Conservation (phyloP, 176 grass and related monocot genomes). For the Zea luxurians region DNA sequence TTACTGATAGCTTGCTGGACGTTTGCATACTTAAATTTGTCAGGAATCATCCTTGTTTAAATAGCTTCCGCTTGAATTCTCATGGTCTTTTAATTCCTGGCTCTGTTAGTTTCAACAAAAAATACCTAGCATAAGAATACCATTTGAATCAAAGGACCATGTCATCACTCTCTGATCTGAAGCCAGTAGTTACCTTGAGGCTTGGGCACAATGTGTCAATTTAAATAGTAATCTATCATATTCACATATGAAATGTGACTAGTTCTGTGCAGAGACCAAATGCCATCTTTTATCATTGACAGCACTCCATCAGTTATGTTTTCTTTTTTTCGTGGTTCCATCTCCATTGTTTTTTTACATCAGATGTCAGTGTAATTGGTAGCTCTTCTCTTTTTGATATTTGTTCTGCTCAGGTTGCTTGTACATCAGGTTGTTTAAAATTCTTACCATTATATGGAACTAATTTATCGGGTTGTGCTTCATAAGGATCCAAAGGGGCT, state of each 20-base stretch:
- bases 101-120: neutral
- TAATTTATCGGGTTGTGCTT: conserved; percentile 41
- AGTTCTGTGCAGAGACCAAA: neutral
- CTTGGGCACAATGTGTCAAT: neutral
- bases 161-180: neutral
- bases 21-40: neutral
- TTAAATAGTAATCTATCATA: neutral
- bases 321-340: conserved; percentile 6
- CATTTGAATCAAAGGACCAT: neutral
- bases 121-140: conserved; percentile 4
- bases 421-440: neutral
- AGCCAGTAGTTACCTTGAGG: neutral
- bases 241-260: conserved; percentile 5
- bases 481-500: conserved; percentile 55
- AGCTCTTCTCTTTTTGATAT: conserved; percentile 25
- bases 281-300: conserved; percentile 20
- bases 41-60: neutral
- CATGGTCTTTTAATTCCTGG: conserved; percentile 5
- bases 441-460: neutral
- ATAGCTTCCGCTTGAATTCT: conserved; percentile 1
- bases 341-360: conserved; percentile 18
- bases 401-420: conserved; percentile 24
- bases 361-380: conserved; percentile 21
- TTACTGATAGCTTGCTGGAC: conserved; percentile 4
- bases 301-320: neutral